phyloP scores from a whole-genome alignment of 2,329 filamentous ascomycete species.

The Sphaceloma murrayae region DNA sequence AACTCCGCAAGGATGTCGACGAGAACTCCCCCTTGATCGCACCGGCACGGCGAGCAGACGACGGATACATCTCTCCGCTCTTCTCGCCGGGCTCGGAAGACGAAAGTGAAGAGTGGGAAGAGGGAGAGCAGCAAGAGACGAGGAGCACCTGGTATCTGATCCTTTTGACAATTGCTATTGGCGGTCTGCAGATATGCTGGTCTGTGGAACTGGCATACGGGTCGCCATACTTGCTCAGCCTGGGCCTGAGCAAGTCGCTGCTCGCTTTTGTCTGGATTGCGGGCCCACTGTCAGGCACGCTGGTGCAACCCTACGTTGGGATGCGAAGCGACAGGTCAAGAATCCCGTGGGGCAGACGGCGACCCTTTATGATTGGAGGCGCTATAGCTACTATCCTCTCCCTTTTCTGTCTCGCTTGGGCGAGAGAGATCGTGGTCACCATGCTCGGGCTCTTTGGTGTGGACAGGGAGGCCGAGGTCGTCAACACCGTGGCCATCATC shows the following conservation, averaged over 20 bases:
- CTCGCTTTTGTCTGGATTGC: conserved; percentile 46
- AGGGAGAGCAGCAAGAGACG: conserved; percentile 48
- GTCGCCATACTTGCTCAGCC: conserved; percentile 51
- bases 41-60: conserved; percentile 13
- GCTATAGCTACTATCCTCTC: conserved; percentile 41
- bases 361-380: conserved; percentile 45
- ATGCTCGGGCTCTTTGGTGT: conserved; percentile 60
- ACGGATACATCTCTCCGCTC: conserved; percentile 18
- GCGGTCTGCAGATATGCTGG: conserved; percentile 89
- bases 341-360: conserved; percentile 40
- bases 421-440: conserved; percentile 49
- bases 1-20: conserved; percentile 21
- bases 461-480: conserved; percentile 52
- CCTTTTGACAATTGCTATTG: conserved; percentile 75
- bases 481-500: conserved; percentile 59
- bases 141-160: conserved; percentile 82
- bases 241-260: conserved; percentile 44
- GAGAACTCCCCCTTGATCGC: conserved; percentile 28
- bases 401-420: conserved; percentile 43
- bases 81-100: conserved; percentile 20
- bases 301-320: conserved; percentile 47
- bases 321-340: conserved; percentile 44
- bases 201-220: conserved; percentile 90
- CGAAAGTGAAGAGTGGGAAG: conserved; percentile 30
- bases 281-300: conserved; percentile 44